Base-by-base conservation (phyloP, 2,329 filamentous ascomycete genomes). In the Sclerotinia borealis region DNA sequence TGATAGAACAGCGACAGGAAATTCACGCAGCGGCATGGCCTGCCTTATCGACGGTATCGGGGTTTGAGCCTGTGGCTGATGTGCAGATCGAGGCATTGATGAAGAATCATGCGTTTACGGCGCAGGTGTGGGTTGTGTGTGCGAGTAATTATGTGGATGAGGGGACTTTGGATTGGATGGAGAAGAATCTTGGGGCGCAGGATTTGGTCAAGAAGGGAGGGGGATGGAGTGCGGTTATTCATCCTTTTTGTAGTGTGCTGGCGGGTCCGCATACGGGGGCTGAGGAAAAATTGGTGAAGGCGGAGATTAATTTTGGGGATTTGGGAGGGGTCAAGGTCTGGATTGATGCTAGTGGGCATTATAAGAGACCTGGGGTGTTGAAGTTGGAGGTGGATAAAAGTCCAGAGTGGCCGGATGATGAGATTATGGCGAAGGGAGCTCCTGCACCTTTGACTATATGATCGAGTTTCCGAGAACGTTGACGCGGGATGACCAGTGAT, bases 31-130 rank as follows among this genome's bases (percentile, higher is more conserved):
- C 39, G 31, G 39, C 13, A 3, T 59, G 55, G 55, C 13, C 55
- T 19, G 55, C 29, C 3, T 59, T n/a, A 47, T 15, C 22, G n/a
- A 48, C 29, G 4, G 4, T 48, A 13, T 25, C 39, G 6, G 55
- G 55, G 11, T 59, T 59, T 8, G 55, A 59, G 10, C 4, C n/a
- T 2, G 43, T 59, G 29, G 55, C 55, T 0, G 7, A 59, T 11
- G 10, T 25, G 9, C 41, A 59, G 68, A 79, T 80, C 59, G 78
- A 80, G 70, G 78, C 76, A 6, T 66, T 80, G 41, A 80, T 79
- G 77, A 80, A 79, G 70, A 69, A 72, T 6, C 78, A 80, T 64
- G 78, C 79, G 2, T 64, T 80, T 29, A 79, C 77, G 1, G 78
- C 75, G 17, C 78, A 80, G 63, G 75, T 77, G 2, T 80, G 79